phyloP scores from a whole-genome alignment of 768 basidiomycete species.

The Auricularia sp. region DNA sequence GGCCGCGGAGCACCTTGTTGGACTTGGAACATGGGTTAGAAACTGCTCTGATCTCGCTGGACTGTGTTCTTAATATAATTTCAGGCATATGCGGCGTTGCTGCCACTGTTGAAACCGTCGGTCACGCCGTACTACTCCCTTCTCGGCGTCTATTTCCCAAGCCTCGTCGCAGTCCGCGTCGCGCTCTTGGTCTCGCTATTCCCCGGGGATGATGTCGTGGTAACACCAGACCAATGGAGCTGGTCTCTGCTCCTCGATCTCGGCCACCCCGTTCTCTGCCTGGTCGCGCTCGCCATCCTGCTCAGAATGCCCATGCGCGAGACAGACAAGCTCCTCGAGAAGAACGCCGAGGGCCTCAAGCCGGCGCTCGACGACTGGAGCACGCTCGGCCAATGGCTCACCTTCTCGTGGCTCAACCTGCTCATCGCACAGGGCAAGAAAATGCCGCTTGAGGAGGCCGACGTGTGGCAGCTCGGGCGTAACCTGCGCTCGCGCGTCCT shows the following conservation, averaged over 20 bases:
- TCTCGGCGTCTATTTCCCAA: not conserved
- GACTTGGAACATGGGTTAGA: not conserved
- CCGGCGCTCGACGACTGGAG: not conserved
- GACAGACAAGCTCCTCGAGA: not conserved
- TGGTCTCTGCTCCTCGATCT: not conserved
- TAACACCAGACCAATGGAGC: not conserved
- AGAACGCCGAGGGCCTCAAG: not conserved
- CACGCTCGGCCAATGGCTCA: not conserved
- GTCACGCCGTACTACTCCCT: not conserved
- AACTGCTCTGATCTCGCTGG: not conserved
- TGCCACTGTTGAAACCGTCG: not conserved
- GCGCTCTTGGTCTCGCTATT: not conserved
- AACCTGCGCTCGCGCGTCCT: not conserved
- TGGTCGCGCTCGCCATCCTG: not conserved
- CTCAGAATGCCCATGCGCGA: not conserved
- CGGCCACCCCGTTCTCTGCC: not conserved
- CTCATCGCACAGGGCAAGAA: not conserved
- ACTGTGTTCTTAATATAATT: not conserved
- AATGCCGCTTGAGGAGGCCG: not conserved
- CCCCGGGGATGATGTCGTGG: not conserved
- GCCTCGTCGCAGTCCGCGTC: not conserved
- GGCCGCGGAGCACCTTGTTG: not conserved
- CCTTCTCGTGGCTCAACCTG: not conserved
- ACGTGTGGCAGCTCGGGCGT: not conserved
- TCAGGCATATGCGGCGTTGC: not conserved